Base-by-base conservation (phyloP, 2,329 filamentous ascomycete species). In the Gremmenia infestans region DNA sequence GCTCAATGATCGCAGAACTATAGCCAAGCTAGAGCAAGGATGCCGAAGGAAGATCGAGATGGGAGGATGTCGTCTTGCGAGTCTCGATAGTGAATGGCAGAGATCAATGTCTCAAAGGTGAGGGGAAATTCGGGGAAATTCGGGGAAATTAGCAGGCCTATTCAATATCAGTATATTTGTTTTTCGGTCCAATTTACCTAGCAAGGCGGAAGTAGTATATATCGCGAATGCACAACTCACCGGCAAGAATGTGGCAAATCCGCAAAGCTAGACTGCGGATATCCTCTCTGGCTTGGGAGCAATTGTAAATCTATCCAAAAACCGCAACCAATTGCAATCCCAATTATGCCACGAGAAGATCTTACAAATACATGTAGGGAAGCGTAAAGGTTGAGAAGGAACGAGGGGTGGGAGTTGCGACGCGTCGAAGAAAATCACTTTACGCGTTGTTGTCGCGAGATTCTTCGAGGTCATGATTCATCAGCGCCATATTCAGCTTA, bases 381-480 rank as follows among this genome's bases (percentile, higher is more conserved):
- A 12, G 42, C n/a, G 19, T 5, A 22, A 25, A 23, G 17, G 42
- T 40, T 17, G 37, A 40, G n/a, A 45, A 2, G 19, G 11, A 12
- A 17, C 23, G n/a, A n/a, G n/a, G 43, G 12, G 23, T 22, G 14
- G 35, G 45, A 23, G 12, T 15, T 23, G 45, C 23, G 45, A 25
- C 45, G 37, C 37, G 37, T 8, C 22, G 2, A 37, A 9, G n/a
- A 17, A 50, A 50, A 9, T 15, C 48, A 50, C 19, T 28, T 51
- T 25, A 47, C 51, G 39, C 23, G 48, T 32, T 32, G 28, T 32
- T 32, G 28, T 32, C 28, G 28, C 28, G n/a, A 43, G 23, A 19
- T 60, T 19, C 60, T 17, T 60, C 36, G 11, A 58, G 32, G 9
- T 47, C 52, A 50, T 58, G 40, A 47, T 22, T 28, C 19, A 25